Percentiles rank a stretch among this genome's conserved stretches.
These are phyloP conservation scores for Nicotiana undulata DNA, from an alignment of 257 asterid species.

Conservation along the genomic window DNA sequence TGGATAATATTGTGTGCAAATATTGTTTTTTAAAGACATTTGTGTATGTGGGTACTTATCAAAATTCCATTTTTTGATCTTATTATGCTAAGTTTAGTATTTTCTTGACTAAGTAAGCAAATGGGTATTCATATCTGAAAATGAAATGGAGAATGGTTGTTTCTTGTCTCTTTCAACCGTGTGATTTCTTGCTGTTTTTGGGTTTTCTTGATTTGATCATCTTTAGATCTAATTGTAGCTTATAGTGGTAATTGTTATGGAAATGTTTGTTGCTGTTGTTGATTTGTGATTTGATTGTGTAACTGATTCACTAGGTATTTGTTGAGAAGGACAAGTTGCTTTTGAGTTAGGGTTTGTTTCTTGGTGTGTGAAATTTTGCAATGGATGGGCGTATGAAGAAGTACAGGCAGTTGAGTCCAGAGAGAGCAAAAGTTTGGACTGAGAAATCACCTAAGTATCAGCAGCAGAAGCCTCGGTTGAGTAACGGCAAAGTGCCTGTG, in stretches of 20 bases:
- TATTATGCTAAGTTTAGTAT: neutral
- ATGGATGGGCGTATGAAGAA: slow-evolving; percentile 67
- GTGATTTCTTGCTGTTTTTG: neutral
- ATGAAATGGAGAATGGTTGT: neutral
- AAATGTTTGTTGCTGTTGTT: neutral
- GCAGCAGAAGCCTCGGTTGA: slow-evolving; percentile 25
- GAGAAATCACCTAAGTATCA: slow-evolving; percentile 83
- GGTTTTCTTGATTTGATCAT: neutral
- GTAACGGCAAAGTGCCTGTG: slow-evolving; percentile 44
- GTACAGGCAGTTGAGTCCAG: slow-evolving; percentile 66
- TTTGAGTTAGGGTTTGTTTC: neutral
- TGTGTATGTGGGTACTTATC: neutral
- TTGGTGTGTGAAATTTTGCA: neutral
- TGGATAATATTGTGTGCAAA: neutral
- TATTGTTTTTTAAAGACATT: neutral
- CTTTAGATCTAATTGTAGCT: neutral
- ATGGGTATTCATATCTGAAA: neutral
- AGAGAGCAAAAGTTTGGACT: slow-evolving; percentile 87
- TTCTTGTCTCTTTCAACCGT: neutral
- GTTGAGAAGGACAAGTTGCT: neutral
- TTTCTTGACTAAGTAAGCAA: neutral
- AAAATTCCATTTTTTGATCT: neutral
- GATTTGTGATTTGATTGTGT: neutral
- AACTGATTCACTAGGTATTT: neutral
- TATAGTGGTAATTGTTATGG: neutral